Evolutionary conservation across 352 stramenopile species (phyloP).

Genomic region (Blastocystis sp.): DNA sequence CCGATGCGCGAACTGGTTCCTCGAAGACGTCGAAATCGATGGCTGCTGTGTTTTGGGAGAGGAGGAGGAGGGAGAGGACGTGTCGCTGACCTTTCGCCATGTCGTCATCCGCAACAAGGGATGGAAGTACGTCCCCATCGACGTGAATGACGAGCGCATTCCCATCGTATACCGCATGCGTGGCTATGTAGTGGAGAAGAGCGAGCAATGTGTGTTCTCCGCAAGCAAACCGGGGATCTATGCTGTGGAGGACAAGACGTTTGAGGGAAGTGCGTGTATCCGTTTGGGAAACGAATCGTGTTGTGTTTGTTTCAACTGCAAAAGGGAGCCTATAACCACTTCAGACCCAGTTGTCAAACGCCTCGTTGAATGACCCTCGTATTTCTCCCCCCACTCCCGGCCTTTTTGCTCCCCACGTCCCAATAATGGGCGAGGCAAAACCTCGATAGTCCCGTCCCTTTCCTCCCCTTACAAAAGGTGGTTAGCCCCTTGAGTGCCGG

Average conservation of each 20-base stretch:
- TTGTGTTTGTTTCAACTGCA: conserved; percentile 11
- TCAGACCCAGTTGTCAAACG: no score
- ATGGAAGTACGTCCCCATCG: conserved; percentile 73
- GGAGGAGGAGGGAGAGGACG: conserved; percentile 78
- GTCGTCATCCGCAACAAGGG: conserved; percentile 78
- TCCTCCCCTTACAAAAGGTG: background rate
- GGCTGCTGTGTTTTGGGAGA: conserved; percentile 77
- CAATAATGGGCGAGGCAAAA: background rate
- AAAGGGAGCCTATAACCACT: background rate
- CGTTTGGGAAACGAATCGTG: conserved; percentile 7
- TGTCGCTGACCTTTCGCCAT: conserved; percentile 75
- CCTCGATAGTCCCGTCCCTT: conserved; percentile 23
- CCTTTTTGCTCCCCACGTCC: background rate
- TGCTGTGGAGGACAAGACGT: conserved; percentile 71
- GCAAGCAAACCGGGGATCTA: conserved; percentile 75
- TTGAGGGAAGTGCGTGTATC: background rate
- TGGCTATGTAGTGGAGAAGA: conserved; percentile 69
- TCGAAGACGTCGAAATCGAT: conserved; percentile 79
- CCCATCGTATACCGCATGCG: conserved; percentile 69
- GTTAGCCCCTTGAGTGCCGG: background rate
- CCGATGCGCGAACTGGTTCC: conserved; percentile 75
- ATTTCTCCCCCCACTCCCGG: no score
- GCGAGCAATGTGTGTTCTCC: conserved; percentile 73
- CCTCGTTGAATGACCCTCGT: no score
- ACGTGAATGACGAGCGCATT: conserved; percentile 68